A percentile compares a stretch with the other conserved stretches of the same genome.
These are phyloP conservation scores for Echites panduratus DNA, from an alignment of 257 asterid genomes.

Conservation along the genomic window DNA sequence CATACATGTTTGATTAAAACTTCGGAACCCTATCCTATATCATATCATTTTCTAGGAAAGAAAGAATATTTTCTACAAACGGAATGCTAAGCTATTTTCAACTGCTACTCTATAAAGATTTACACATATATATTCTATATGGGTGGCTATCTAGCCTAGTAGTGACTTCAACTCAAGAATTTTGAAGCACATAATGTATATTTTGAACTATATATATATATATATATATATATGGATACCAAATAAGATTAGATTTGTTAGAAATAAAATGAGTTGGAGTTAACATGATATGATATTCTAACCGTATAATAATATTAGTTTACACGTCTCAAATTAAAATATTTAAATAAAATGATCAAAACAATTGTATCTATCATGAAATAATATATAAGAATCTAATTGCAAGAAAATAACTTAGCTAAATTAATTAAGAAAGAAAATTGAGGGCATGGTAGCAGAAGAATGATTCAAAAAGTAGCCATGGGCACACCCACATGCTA, in stretches of 20 bases:
- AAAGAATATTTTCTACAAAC: conserved; percentile 5
- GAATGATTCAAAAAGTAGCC: conserved; percentile 16
- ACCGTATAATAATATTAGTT: no score
- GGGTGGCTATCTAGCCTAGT: no score
- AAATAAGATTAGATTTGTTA: not conserved
- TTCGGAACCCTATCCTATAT: not conserved
- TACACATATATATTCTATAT: no score
- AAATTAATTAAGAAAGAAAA: not conserved
- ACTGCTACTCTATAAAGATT: not conserved
- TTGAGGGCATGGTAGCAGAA: not conserved
- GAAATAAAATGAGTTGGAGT: no score
- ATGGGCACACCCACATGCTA: conserved; percentile 36
- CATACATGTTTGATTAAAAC: not conserved
- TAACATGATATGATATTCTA: no score
- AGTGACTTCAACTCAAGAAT: not conserved
- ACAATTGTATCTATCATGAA: no score
- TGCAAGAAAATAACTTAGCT: not conserved
- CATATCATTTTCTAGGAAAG: not conserved
- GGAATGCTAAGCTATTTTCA: conserved; percentile 1
- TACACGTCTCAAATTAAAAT: no score
- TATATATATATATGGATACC: no score
- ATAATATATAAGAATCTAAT: no score
- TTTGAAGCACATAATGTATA: not conserved
- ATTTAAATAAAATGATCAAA: no score
- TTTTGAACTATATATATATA: not conserved